These are phyloP conservation scores for Blastobotrys persicus DNA, from an alignment of 1,139 yeast genomes.

Conservation along the genomic window DNA sequence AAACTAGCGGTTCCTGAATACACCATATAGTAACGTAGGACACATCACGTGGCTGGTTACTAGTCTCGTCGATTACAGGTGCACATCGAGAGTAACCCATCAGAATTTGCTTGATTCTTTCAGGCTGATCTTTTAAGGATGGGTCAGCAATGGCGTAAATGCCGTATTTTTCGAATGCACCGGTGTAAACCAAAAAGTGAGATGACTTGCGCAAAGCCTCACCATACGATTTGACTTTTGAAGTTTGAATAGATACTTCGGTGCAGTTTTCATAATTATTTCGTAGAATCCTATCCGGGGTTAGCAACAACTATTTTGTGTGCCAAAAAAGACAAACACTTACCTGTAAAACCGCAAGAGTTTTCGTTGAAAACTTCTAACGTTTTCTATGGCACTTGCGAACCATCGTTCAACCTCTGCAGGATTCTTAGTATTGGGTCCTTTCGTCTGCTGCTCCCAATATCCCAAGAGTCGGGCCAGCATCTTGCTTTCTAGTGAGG, in stretches of 20 bases:
- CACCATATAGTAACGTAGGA: conserved; percentile 70
- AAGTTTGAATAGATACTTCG: conserved; percentile 61
- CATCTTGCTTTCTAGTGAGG: conserved; percentile 62
- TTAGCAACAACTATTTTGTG: background rate
- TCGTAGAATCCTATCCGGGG: conserved; percentile 54
- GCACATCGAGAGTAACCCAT: conserved; percentile 36
- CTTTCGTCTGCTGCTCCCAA: conserved; percentile 66
- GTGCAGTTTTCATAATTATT: conserved; percentile 75
- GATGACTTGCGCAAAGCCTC: conserved; percentile 59
- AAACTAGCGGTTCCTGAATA: conserved; percentile 80
- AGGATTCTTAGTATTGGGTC: conserved; percentile 54
- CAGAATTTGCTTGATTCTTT: conserved; percentile 39
- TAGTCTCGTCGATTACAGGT: conserved; percentile 31
- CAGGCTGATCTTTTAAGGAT: conserved; percentile 46
- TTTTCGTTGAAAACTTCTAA: conserved; percentile 82
- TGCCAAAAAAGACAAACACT: conserved; percentile 8
- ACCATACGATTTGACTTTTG: conserved; percentile 48
- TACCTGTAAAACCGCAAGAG: conserved; percentile 68
- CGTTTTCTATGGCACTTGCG: conserved; percentile 76
- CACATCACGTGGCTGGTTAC: conserved; percentile 37
- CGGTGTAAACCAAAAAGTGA: conserved; percentile 78
- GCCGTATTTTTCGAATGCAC: conserved; percentile 72
- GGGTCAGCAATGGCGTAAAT: conserved; percentile 69
- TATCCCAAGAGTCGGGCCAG: conserved; percentile 68
- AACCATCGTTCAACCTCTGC: conserved; percentile 77